Percentiles rank a stretch among this genome's conserved stretches.
These are phyloP conservation scores for Chamaecrista fasciculata DNA, from an alignment of 306 rosid genomes.

Conservation along the genomic window DNA sequence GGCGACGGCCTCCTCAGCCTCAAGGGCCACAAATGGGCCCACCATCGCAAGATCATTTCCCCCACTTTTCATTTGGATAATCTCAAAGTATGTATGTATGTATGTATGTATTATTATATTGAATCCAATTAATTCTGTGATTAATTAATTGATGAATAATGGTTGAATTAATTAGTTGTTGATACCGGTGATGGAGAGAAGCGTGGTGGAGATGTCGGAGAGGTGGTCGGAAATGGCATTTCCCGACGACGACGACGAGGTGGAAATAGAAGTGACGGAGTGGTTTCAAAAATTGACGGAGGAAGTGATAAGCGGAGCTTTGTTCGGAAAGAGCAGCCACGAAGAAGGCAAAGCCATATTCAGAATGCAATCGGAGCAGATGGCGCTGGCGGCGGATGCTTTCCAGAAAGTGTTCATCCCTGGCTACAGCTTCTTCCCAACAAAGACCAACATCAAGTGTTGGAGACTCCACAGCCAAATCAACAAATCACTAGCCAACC, in stretches of 20 bases:
- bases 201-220: slow-evolving; percentile 73
- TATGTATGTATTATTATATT: too few species aligned
- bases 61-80: slow-evolving; percentile 95
- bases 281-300: slow-evolving; percentile 76
- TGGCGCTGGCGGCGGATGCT: slow-evolving; percentile 78
- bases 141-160: neutral
- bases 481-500: slow-evolving; percentile 52
- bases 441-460: slow-evolving; percentile 64
- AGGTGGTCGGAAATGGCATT: slow-evolving; percentile 72
- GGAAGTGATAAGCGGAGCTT: slow-evolving; percentile 73
- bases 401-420: slow-evolving; percentile 90
- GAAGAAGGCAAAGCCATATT: slow-evolving; percentile 89
- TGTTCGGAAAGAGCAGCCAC: slow-evolving; percentile 89
- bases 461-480: slow-evolving; percentile 82
- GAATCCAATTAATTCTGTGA: too few species aligned
- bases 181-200: slow-evolving; percentile 81
- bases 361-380: slow-evolving; percentile 72
- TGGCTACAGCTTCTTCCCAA: slow-evolving; percentile 88
- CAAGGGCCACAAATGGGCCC: slow-evolving; percentile 94
- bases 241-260: too few species aligned
- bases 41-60: slow-evolving; percentile 74
- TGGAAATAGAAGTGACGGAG: slow-evolving; percentile 86
- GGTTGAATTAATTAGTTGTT: slow-evolving; percentile 41
- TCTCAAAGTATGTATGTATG: slow-evolving; percentile 69
- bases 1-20: slow-evolving; percentile 98